Evolutionary conservation across 176 grass and related monocot genomes (phyloP).

Genomic region (Musa schizocarpa): DNA sequence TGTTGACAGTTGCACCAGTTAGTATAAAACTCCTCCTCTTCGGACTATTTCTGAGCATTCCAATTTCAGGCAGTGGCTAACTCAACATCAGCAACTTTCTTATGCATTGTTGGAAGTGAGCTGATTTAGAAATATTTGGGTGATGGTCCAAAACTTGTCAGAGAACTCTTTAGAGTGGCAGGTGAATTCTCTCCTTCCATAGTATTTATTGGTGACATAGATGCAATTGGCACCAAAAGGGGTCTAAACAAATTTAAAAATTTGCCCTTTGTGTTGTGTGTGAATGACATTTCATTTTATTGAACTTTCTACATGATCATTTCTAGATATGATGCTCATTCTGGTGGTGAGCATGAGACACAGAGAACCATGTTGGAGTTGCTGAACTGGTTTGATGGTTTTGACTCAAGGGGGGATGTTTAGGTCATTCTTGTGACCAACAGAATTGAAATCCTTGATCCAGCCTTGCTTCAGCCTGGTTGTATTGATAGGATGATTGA

Average conservation of each 20-base stretch:
- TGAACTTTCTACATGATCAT: neutral
- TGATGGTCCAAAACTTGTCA: conserved; percentile 13
- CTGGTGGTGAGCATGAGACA: conserved; percentile 18
- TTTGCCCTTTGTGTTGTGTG: neutral
- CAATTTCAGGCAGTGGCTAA: conserved; percentile 15
- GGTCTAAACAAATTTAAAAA: neutral
- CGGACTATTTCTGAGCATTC: neutral
- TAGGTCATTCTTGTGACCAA: conserved; percentile 16
- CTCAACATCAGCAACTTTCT: conserved; percentile 18
- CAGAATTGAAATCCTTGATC: conserved; percentile 15
- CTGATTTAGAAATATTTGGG: conserved; percentile 21
- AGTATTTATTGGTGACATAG: conserved; percentile 15
- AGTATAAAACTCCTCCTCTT: neutral
- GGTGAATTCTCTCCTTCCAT: conserved; percentile 15
- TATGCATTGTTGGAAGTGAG: conserved; percentile 10
- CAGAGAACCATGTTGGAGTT: conserved; percentile 13
- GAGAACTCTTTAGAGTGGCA: conserved; percentile 12
- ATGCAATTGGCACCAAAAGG: conserved; percentile 14
- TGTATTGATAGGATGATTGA: conserved; percentile 11
- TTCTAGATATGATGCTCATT: conserved; percentile 21
- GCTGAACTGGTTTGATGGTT: conserved; percentile 12
- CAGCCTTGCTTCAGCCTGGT: conserved; percentile 8
- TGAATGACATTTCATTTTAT: neutral
- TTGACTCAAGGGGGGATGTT: conserved; percentile 14
- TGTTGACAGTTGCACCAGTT: neutral